Conservation (phyloP, 257 asterid species). For the Euphrasia confusa region DNA sequence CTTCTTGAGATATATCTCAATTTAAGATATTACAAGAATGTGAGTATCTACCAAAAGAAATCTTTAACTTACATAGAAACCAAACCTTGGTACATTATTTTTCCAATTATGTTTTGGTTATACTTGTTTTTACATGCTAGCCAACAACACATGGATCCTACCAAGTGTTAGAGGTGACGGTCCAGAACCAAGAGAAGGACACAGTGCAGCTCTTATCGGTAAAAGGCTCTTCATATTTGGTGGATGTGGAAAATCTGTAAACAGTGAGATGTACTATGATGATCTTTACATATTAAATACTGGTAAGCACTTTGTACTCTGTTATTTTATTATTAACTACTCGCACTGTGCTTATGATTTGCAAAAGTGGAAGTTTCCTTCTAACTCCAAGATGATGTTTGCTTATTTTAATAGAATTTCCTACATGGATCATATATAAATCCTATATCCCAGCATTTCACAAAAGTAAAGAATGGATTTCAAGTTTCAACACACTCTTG, state of each 20-base stretch:
- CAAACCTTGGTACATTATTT: conserved; percentile 6
- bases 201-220: conserved; percentile 92
- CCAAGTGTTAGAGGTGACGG: conserved; percentile 83
- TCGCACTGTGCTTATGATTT: not conserved
- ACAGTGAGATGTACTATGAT: conserved; percentile 73
- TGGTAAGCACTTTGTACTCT: conserved; percentile 40
- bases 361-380: conserved; percentile 13
- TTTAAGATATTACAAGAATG: not conserved
- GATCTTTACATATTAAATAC: conserved; percentile 84
- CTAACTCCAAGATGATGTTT: not conserved
- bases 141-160: conserved; percentile 70
- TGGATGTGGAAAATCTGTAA: conserved; percentile 78
- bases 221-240: conserved; percentile 91
- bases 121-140: conserved; percentile 34
- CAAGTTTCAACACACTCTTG: not conserved
- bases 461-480: not conserved
- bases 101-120: conserved; percentile 14
- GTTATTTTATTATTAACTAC: not conserved
- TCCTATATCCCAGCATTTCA: conserved; percentile 18
- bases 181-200: conserved; percentile 97
- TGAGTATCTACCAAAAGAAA: conserved; percentile 15
- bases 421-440: conserved; percentile 15
- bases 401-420: conserved; percentile 11
- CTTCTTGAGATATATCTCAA: conserved; percentile 10
- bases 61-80: not conserved